Evolutionary conservation across 2,329 filamentous ascomycete genomes (phyloP).

Genomic region (Colletotrichum sp.): DNA sequence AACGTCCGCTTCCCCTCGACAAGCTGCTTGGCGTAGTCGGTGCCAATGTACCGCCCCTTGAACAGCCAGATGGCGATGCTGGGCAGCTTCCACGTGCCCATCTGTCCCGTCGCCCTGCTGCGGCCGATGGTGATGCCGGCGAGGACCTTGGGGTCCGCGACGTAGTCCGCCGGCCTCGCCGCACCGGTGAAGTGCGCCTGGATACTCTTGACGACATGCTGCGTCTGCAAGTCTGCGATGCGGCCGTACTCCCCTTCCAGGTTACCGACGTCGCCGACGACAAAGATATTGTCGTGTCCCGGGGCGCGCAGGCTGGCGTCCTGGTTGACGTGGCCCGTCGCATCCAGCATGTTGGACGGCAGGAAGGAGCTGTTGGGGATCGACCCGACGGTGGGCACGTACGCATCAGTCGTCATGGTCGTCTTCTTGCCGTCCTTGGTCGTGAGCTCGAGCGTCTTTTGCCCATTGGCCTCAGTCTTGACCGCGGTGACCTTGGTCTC

Average conservation of each 20-base stretch:
- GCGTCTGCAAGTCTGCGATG: slow-evolving; percentile 35
- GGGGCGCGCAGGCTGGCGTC: slow-evolving; percentile 39
- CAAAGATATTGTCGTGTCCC: slow-evolving; percentile 45
- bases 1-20: slow-evolving; percentile 11
- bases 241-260: slow-evolving; percentile 39
- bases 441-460: slow-evolving; percentile 36
- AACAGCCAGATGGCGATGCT: slow-evolving; percentile 34
- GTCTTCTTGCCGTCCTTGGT: slow-evolving; percentile 35
- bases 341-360: slow-evolving; percentile 40
- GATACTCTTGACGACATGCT: slow-evolving; percentile 38
- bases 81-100: slow-evolving; percentile 36
- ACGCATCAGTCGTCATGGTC: slow-evolving; percentile 46
- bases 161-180: slow-evolving; percentile 22
- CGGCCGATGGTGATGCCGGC: slow-evolving; percentile 44
- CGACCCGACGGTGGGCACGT: slow-evolving; percentile 52
- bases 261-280: slow-evolving; percentile 48
- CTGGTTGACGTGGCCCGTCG: slow-evolving; percentile 38
- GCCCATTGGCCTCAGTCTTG: slow-evolving; percentile 26
- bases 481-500: slow-evolving; percentile 39
- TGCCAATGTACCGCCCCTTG: slow-evolving; percentile 36
- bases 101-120: slow-evolving; percentile 37
- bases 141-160: slow-evolving; percentile 32
- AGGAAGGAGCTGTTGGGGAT: slow-evolving; percentile 49
- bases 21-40: slow-evolving; percentile 15
- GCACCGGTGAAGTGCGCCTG: slow-evolving; percentile 35